These are phyloP conservation scores for Colletotrichum magnum DNA, from an alignment of 2,329 filamentous ascomycete genomes.

Conservation along the genomic window DNA sequence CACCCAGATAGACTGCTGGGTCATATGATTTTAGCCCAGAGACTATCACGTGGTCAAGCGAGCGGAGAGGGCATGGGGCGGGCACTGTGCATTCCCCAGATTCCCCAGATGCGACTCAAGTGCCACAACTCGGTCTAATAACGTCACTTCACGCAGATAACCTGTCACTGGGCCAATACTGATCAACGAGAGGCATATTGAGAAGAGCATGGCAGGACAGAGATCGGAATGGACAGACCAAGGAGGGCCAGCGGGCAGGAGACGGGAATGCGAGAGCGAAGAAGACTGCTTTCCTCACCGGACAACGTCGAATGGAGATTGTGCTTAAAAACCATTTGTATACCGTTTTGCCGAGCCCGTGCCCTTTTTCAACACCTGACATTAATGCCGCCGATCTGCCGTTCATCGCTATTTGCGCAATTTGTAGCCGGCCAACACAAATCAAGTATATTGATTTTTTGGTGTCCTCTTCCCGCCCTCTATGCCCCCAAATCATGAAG, in stretches of 20 bases:
- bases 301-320: constrained; percentile 14
- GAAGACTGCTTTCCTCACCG: background rate
- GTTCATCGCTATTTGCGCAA: constrained; percentile 36
- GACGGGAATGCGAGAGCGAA: background rate
- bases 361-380: constrained; percentile 40
- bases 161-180: background rate
- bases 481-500: constrained; percentile 34
- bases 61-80: background rate
- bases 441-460: constrained; percentile 40
- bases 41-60: background rate
- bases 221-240: background rate
- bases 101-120: background rate
- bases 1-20: too few species aligned
- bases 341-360: constrained; percentile 39
- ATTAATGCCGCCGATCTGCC: constrained; percentile 41
- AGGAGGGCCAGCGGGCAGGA: constrained; percentile 5
- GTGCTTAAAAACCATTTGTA: constrained; percentile 38
- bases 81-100: constrained; percentile 17
- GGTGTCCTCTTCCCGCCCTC: constrained; percentile 37
- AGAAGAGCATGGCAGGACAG: background rate
- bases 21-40: too few species aligned
- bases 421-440: constrained; percentile 41
- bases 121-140: background rate
- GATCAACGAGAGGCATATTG: background rate
- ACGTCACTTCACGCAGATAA: background rate